Conservation (phyloP, 1,284 basidiomycete species). For the Apiotrichum porosum region DNA sequence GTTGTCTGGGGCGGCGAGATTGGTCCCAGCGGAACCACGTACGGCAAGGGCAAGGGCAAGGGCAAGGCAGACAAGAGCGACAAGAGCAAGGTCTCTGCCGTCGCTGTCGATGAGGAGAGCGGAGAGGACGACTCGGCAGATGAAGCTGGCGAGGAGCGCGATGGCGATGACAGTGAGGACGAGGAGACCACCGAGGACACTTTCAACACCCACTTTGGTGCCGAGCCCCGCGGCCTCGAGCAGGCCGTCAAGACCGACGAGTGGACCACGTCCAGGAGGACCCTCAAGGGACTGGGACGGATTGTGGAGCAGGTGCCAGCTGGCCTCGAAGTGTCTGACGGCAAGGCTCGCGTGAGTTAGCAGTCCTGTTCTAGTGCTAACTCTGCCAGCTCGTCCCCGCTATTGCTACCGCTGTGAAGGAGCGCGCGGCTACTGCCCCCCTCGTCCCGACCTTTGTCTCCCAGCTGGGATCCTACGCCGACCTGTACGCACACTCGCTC, state of each 20-base stretch:
- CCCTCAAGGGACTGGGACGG: constrained; percentile 52
- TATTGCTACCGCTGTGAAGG: constrained; percentile 51
- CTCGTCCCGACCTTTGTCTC: constrained; percentile 61
- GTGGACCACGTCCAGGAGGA: constrained; percentile 30
- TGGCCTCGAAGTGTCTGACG: constrained; percentile 30
- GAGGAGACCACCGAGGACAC: constrained; percentile 29
- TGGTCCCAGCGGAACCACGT: constrained; percentile 46
- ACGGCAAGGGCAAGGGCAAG: constrained; percentile 15
- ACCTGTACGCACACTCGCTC: constrained; percentile 66
- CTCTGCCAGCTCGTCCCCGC: constrained; percentile 54
- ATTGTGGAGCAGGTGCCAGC: constrained; percentile 56
- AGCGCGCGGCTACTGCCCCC: constrained; percentile 24
- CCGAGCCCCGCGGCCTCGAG: constrained; percentile 16
- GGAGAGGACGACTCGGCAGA: constrained; percentile 7
- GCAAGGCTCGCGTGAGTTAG: constrained; percentile 36
- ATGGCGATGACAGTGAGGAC: constrained; percentile 24
- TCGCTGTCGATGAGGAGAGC: constrained; percentile 11
- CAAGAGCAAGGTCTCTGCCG: constrained; percentile 10
- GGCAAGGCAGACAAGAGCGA: constrained; percentile 14
- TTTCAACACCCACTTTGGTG: constrained; percentile 47
- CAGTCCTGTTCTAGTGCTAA: constrained; percentile 5
- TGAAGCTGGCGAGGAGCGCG: constrained; percentile 12
- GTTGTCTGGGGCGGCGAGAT: constrained; percentile 44
- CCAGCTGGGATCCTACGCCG: constrained; percentile 55
- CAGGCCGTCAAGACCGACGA: constrained; percentile 8